Evolutionary conservation across 164 flowering plant species (phyloP), one percentile per base, ranked within the genome.

Genomic region (Piper betle): DNA sequence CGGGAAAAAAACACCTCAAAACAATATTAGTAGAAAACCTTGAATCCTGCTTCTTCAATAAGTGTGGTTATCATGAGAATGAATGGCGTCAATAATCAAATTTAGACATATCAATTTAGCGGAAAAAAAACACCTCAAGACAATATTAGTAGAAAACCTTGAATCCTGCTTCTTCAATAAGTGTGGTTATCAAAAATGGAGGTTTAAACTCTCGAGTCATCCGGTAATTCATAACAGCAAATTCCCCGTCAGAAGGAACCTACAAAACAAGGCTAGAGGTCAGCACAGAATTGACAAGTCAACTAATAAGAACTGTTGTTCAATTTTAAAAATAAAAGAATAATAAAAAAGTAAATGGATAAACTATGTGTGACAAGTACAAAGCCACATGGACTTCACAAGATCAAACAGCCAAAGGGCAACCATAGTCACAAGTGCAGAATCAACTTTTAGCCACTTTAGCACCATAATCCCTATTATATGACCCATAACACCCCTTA

Each of bases 171-270:
- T 90, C 94, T 78, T 93, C 96, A 72, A 93, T 82, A 71, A 93
- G 73, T 58, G 92, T 73, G 62, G 78, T 90, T 46, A 93, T 66
- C 62, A 87, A 86, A 52, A 93, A 93, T 16, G 99, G 97, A 68
- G 99, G 97, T 79, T 82, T 88, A 71, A 93, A 93, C 67, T 90
- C 96, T 76, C 84, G 97, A 37, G 99, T 93, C 78, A 90, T 84
- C 17, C 97, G 94, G 64, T 93, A 93, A 70, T 93, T 93, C 98
- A 90, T 93, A 59, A 93, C 94, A 61, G 99, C 81, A 72, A 93
- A 90, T 73, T 93, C 99, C 64, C 97, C 99, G 77, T 90, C 99
- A 1, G 97, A 81, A 4, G 99, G 97, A 41, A 93, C 89, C 99
- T 90, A 72, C 58, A 41, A 65, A 19, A 50, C 43, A 66, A 3